Percentiles rank a stretch among this genome's conserved stretches.
phyloP scores from a whole-genome alignment of 129 eudicot species.

The Artemisia argyi region DNA sequence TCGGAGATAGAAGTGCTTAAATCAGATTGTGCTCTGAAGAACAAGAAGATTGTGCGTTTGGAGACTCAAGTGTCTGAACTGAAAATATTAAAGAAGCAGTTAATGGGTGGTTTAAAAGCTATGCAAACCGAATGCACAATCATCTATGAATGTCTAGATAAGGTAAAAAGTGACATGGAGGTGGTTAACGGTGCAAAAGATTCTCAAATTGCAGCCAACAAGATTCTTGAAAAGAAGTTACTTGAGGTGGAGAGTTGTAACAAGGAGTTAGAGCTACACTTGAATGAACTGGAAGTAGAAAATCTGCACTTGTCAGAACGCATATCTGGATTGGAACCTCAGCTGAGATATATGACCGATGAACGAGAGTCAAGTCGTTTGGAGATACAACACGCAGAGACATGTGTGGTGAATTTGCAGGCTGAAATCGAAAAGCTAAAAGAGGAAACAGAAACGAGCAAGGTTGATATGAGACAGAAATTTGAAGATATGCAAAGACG shows the following conservation, averaged over 20 bases:
- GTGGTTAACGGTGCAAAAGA: constrained; percentile 34
- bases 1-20: constrained; percentile 51
- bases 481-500: constrained; percentile 52
- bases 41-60: constrained; percentile 47
- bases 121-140: constrained; percentile 48
- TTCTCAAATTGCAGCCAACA: constrained; percentile 49
- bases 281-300: constrained; percentile 56
- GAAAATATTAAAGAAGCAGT: constrained; percentile 29
- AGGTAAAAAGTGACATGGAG: constrained; percentile 40
- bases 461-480: constrained; percentile 52
- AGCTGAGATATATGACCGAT: constrained; percentile 62
- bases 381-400: constrained; percentile 59
- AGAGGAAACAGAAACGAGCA: constrained; percentile 46
- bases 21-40: constrained; percentile 39
- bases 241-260: constrained; percentile 55
- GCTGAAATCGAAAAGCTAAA: constrained; percentile 50
- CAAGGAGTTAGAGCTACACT: constrained; percentile 47
- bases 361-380: constrained; percentile 58
- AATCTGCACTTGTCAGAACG: constrained; percentile 65
- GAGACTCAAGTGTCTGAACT: constrained; percentile 51
- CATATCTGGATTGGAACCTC: constrained; percentile 74
- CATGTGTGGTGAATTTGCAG: constrained; percentile 37
- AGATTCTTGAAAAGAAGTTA: constrained; percentile 45
- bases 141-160: constrained; percentile 39
- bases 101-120: constrained; percentile 42